Evolutionary conservation across 768 basidiomycete genomes (phyloP), one percentile per base, ranked within the genome.

Genomic region (Amanita exitialis): DNA sequence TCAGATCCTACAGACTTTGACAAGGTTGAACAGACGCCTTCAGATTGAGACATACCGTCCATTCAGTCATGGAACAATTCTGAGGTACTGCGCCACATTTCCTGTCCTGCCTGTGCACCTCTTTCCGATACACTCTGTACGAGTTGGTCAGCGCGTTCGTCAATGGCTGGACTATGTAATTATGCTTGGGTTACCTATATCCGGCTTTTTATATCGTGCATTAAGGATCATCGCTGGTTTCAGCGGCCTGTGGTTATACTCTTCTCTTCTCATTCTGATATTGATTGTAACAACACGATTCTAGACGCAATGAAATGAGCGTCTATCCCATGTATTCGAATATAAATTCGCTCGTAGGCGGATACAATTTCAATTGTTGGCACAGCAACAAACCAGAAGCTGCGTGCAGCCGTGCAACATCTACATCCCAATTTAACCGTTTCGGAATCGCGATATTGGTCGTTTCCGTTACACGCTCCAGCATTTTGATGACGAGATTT

Each of bases 121-220:
- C 28, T 21, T 44, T 36, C 20, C 41, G 50, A 42, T 51, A 36
- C 38, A 34, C 50, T 32, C 37, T 34, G 15, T 25, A 32, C 13
- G 42, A 21, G 32, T 44, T n/a, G 34, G 41, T 51, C 42, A 36
- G 15, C 41, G 21, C 28, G 18, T 21, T 27, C 41, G 10, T 27
- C 30, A 21, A 44, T 44, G 23, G 28, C 49, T 21, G 16, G 32
- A 44, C 38, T 36, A 35, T 13, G 39, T 47, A 38, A 49, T 51
- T 44, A 37, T 37, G 23, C 50, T 51, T 32, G 32, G 50, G 25
- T 42, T 13, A 39, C 21, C 30, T 12, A 36, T 36, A 44, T 51
- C 42, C 50, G 44, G 32, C 50, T 44, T 36, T 42, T 37, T 35
- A 37, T 44, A 51, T 44, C 42, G 38, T 49, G 38, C 49, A 50